Evolutionary conservation across 192 early-diverging fungal species (phyloP), one percentile per base, ranked within the genome.

Genomic region (Coemansia reversa): DNA sequence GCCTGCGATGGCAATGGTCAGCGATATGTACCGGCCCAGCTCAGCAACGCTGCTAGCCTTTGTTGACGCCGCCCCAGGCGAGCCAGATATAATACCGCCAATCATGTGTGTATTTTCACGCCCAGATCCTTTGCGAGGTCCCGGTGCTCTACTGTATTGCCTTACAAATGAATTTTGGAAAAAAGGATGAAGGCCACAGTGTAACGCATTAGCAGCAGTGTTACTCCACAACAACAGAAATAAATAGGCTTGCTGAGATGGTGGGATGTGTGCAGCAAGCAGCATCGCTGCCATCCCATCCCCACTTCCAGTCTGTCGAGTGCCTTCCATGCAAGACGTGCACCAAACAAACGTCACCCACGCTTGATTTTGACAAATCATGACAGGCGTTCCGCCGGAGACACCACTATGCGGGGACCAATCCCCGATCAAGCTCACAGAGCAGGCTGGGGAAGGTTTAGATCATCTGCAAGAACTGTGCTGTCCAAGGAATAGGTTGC

Each of bases 1-100:
- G 14, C 82, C 82, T 51, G 71, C 72, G 11, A 84, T 63, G 9
- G 72, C 79, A 11, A 76, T 20, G 18, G 82, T 84, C 55, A 84
- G 62, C 14, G 73, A 51, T 20, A 79, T 47, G 56, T 68, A 80
- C 59, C 67, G 77, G 5, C 48, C 42, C 29, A 66, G 23, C 28
- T 68, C 65, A 1, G 65, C 65, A 12, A 45, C 14, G 39, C 39
- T 45, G 39, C 39, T 45, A 14, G 39, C 39, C 39, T 45, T 45
- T 45, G 39, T 16, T 0, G 39, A 45, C 16, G 39, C 14, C 9
- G 2, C 33, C 39, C 39, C 39, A 45, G 39, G 39, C 39, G 39
- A 9, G 16, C 39, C 14, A 45, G 39, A 45, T 45, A 45, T 4
- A 45, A 14, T 45, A 14, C 39, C 39, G 14, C 39, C 39, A 45